Base-by-base conservation (phyloP, 2,329 filamentous ascomycete species). In the Dactylella cylindrospora region DNA sequence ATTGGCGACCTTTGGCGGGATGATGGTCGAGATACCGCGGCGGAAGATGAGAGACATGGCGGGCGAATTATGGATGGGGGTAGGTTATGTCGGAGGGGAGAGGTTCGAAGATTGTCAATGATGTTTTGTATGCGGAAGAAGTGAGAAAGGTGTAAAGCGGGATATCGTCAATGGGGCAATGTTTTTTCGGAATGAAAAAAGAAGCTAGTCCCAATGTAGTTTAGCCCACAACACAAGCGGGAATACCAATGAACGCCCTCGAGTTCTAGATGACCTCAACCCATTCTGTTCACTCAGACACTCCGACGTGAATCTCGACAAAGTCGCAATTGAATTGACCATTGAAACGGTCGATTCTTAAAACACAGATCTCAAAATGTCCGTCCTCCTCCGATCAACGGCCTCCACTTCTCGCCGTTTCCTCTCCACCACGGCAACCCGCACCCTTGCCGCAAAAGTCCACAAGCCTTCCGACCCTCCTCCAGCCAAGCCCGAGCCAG, bases 21-120 rank as follows among this genome's bases (percentile, higher is more conserved):
- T 96, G 77, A 98, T 86, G 81, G 94, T 95, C 75, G 93, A 97
- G 74, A 96, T 86, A 81, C 83, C 87, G 79, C 90, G 85, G 78
- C 87, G 88, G 73, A 84, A 83, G 73, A 94, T 81, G 83, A 84
- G 93, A 82, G 89, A 95, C 90, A 95, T 96, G 77, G 78, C 88
- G 81, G 75, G 71, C 69, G 31, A 44, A 20, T 8, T 26, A 20
- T 40, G 32, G 33, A 41, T n/a, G n/a, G n/a, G n/a, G n/a, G n/a
- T n/a, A n/a, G n/a, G n/a, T n/a, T n/a, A n/a, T n/a, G 25, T 33
- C 23, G 31, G 47, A 45, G 35, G 13, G 29, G 47, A 31, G 29
- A 22, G 10, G 35, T 28, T 35, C 3, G 20, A n/a, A 31, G 35
- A 49, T n/a, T 5, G 23, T 17, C 15, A 13, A 10, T n/a, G 35